These are phyloP conservation scores for Debaryomyces singareniensis DNA, from an alignment of 1,139 yeast species.

Conservation along the genomic window DNA sequence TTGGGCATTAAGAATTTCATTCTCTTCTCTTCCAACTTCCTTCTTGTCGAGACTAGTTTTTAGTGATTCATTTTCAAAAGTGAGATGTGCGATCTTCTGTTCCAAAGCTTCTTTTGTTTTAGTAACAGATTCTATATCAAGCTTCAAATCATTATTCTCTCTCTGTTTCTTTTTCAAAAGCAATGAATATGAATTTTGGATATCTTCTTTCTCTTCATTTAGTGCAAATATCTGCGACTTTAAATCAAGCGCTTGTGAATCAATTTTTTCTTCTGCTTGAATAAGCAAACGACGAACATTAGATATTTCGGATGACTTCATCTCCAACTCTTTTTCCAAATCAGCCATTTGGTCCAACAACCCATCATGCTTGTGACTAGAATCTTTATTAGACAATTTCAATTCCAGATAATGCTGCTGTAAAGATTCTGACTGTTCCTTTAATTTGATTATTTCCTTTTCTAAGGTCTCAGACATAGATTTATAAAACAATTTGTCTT, in stretches of 20 bases:
- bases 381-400: constrained; percentile 60
- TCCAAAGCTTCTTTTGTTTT: constrained; percentile 28
- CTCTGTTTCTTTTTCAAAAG: constrained; percentile 45
- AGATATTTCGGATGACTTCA: constrained; percentile 71
- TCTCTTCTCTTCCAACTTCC: constrained; percentile 7
- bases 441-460: constrained; percentile 41
- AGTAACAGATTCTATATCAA: constrained; percentile 21
- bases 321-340: constrained; percentile 64
- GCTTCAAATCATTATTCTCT: constrained; percentile 40
- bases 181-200: constrained; percentile 50
- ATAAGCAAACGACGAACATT: constrained; percentile 63
- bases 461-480: constrained; percentile 42
- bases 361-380: constrained; percentile 52
- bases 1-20: constrained; percentile 22
- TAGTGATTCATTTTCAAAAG: constrained; percentile 13
- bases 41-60: not conserved
- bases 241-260: constrained; percentile 31
- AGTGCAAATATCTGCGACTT: constrained; percentile 23
- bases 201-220: constrained; percentile 53
- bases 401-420: constrained; percentile 78
- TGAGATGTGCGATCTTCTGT: constrained; percentile 32
- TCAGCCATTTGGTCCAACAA: constrained; percentile 80
- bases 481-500: constrained; percentile 22
- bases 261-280: constrained; percentile 61
- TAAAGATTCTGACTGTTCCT: constrained; percentile 50